Percentiles rank a stretch among this genome's conserved stretches.
Evolutionary conservation across 148 eudicot species (phyloP).

Genomic region (Silene latifolia): DNA sequence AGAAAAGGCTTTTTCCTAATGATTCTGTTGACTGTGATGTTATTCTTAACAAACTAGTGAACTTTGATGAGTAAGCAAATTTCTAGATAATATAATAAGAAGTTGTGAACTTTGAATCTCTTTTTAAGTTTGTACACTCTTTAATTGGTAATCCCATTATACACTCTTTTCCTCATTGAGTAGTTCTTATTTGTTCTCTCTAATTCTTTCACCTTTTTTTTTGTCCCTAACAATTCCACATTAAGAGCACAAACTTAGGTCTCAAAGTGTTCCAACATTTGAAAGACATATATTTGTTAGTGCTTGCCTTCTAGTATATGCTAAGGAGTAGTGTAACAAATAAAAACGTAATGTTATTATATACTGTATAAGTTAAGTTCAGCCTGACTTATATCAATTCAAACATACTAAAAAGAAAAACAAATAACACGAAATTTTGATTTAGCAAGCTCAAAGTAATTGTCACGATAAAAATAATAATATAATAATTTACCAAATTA

Average conservation of each 20-base stretch:
- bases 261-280: slow-evolving; percentile 1
- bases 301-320: not conserved
- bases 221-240: slow-evolving; percentile 1
- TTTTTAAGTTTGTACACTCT: not conserved
- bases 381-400: too few relatives aligned
- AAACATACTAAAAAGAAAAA: too few relatives aligned
- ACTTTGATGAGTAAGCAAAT: not conserved
- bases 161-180: slow-evolving; percentile 1
- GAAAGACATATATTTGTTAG: not conserved
- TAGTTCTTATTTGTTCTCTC: slow-evolving; percentile 7
- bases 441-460: too few relatives aligned
- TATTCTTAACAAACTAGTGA: not conserved
- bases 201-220: not conserved
- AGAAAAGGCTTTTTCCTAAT: not conserved
- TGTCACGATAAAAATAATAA: too few relatives aligned
- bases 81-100: not conserved
- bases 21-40: not conserved
- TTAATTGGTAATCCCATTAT: slow-evolving; percentile 8
- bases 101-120: slow-evolving; percentile 13
- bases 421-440: too few relatives aligned
- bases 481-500: too few relatives aligned
- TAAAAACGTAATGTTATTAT: too few relatives aligned
- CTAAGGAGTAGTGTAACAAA: too few relatives aligned
- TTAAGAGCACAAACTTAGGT: not conserved
- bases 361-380: too few relatives aligned